Evolutionary conservation across 305 asterid species (phyloP), one percentile per base, ranked within the genome.

Genomic region (Rubia tinctorum): DNA sequence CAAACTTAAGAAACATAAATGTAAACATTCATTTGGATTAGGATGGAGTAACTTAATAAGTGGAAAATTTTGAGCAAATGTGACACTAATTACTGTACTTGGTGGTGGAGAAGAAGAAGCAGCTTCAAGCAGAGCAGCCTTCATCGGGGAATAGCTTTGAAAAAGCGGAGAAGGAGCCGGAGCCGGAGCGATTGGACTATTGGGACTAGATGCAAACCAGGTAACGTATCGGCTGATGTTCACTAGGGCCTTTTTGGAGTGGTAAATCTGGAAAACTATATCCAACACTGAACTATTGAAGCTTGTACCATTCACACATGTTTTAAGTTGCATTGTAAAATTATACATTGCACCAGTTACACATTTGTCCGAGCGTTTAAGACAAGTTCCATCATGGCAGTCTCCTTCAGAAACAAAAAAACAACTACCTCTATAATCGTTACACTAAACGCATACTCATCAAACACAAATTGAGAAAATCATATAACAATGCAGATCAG

Each of bases 221-320:
- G 25, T 68, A 7, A 68, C 53, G 61, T 68, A 68, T 42, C 61
- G 43, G 25, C 61, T 68, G 61, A 68, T 20, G 55, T 8, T 68
- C 23, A 43, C 1, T 22, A 47, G 17, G 25, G 43, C 25, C 61
- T 45, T 9, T 22, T 25, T 3, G 15, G 72, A 68, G 61, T 14
- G 0, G 15, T 68, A 68, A 7, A 68, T 47, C 43, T 25, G 34
- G 10, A 17, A 25, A 25, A 47, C 72, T 1, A 88, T 20, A 4
- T 74, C 55, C 0, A 86, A 0, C 0, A n/a, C n/a, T 27, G 30
- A 27, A 27, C 30, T 27, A 27, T 27, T 2, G 30, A 27, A 27
- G 30, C 30, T 27, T 27, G 30, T 27, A 27, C 30, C 30, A 27
- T 27, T 27, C 2, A 27, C 30, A 27, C 30, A 1, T 27, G 2